Evolutionary conservation across 75 land plant species (phyloP).

Genomic region (Selaginella tamariscina): DNA sequence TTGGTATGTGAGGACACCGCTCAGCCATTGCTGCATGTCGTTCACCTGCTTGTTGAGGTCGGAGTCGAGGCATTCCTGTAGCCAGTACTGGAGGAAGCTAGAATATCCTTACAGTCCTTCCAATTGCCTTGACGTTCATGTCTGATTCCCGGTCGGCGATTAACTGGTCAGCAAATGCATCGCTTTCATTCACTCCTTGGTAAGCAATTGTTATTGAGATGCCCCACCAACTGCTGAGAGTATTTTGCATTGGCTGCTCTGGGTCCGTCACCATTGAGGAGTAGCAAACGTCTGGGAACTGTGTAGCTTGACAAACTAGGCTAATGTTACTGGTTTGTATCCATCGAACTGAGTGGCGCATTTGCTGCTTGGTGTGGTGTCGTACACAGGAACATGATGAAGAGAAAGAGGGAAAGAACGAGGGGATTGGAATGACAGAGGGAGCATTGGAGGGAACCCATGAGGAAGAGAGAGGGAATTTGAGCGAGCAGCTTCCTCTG

Average conservation of each 20-base stretch:
- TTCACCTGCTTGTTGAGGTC: constrained; percentile 11
- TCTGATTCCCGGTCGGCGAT: not conserved
- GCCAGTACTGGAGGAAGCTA: constrained; percentile 3
- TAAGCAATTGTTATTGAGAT: constrained; percentile 2
- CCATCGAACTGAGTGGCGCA: not conserved
- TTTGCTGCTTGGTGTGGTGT: too few species aligned
- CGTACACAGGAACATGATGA: too few species aligned
- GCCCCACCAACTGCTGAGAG: constrained; percentile 9
- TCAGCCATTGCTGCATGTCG: constrained; percentile 35
- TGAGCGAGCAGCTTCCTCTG: too few species aligned
- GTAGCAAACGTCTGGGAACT: constrained; percentile 8
- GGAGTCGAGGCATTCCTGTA: not conserved
- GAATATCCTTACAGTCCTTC: not conserved
- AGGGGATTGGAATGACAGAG: not conserved
- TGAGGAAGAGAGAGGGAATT: not conserved
- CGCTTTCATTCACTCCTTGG: constrained; percentile 10
- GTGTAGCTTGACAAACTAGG: constrained; percentile 6
- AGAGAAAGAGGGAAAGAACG: not conserved
- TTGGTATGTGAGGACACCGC: constrained; percentile 24
- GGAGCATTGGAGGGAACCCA: not conserved
- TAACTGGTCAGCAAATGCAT: not conserved
- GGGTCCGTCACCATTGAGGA: not conserved
- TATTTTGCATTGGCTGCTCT: not conserved
- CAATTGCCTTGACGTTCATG: not conserved
- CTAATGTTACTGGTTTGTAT: not conserved